Percentiles rank a stretch among this genome's conserved stretches.
These are phyloP conservation scores for Haplosporangium sp. DNA, from an alignment of 371 early-diverging fungal genomes.

Conservation along the genomic window DNA sequence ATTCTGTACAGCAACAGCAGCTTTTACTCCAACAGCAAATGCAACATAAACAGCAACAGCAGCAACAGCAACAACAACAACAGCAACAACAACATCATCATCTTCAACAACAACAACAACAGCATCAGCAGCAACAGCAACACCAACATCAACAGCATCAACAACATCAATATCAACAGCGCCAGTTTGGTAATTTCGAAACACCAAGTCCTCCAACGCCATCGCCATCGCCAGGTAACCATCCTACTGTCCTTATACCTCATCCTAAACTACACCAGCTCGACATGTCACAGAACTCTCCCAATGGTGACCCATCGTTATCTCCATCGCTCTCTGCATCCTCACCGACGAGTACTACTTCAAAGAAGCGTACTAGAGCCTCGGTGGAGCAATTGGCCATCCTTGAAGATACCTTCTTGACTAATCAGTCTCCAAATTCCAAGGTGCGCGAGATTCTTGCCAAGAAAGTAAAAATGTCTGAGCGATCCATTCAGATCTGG, in stretches of 20 bases:
- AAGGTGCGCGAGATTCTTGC: constrained; percentile 90
- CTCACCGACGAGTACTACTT: constrained; percentile 51
- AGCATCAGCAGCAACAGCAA: constrained; percentile 17
- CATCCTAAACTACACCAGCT: constrained; percentile 47
- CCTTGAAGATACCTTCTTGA: constrained; percentile 79
- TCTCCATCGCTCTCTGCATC: constrained; percentile 51
- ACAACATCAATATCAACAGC: constrained; percentile 34
- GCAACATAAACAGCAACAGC: constrained; percentile 28
- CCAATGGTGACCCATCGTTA: constrained; percentile 45
- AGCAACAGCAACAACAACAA: constrained; percentile 37
- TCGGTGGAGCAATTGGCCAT: constrained; percentile 79
- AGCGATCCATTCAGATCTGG: constrained; percentile 97
- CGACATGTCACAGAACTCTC: constrained; percentile 56
- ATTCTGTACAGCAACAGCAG: constrained; percentile 29
- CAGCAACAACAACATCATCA: constrained; percentile 32
- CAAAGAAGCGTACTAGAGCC: constrained; percentile 80
- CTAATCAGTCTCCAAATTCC: constrained; percentile 78
- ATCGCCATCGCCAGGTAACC: constrained; percentile 54
- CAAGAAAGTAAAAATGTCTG: constrained; percentile 90
- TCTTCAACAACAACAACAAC: constrained; percentile 25
- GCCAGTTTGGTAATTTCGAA: constrained; percentile 46
- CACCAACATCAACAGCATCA: constrained; percentile 25
- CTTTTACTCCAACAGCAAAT: constrained; percentile 21
- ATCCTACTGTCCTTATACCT: constrained; percentile 53
- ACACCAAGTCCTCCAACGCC: constrained; percentile 53